These are phyloP conservation scores for Didymella pinodella DNA, from an alignment of 2,329 filamentous ascomycete genomes.

Conservation along the genomic window DNA sequence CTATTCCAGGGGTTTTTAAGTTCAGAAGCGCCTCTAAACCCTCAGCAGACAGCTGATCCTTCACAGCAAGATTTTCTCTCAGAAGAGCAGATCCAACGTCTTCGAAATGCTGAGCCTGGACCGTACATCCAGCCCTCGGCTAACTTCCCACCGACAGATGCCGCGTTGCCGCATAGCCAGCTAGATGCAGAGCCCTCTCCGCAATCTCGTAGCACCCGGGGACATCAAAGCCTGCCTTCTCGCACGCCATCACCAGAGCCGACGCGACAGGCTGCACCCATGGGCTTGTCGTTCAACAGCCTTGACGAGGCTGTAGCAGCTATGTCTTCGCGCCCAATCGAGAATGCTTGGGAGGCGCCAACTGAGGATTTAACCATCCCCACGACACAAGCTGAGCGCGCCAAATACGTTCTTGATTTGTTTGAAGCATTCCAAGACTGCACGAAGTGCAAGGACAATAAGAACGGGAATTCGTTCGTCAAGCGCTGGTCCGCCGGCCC, in stretches of 20 bases:
- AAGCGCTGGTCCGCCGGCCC: slow-evolving; percentile 13
- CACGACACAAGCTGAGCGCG: slow-evolving; percentile 1
- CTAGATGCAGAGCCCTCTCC: background rate
- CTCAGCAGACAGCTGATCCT: background rate
- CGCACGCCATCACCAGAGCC: background rate
- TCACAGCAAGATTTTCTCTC: background rate
- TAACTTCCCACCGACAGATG: background rate
- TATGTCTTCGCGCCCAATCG: slow-evolving; percentile 6
- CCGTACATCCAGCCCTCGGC: background rate
- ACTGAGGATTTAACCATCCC: slow-evolving; percentile 18
- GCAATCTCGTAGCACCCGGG: background rate
- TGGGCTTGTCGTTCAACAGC: slow-evolving; percentile 1
- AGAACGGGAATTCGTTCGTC: slow-evolving; percentile 4
- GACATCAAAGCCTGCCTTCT: background rate
- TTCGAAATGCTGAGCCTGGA: background rate
- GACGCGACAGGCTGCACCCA: background rate
- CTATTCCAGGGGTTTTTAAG: background rate
- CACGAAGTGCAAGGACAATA: slow-evolving; percentile 15
- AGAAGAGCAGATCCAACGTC: background rate
- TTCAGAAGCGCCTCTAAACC: no score
- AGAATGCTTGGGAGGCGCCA: slow-evolving; percentile 8
- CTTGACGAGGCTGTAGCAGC: slow-evolving; percentile 5
- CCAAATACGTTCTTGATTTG: slow-evolving; percentile 11
- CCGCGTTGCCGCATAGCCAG: background rate
- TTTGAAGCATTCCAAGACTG: slow-evolving; percentile 16